Evolutionary conservation across 2,329 filamentous ascomycete species (phyloP), one percentile per base, ranked within the genome.

Genomic region (Periconia sp.): DNA sequence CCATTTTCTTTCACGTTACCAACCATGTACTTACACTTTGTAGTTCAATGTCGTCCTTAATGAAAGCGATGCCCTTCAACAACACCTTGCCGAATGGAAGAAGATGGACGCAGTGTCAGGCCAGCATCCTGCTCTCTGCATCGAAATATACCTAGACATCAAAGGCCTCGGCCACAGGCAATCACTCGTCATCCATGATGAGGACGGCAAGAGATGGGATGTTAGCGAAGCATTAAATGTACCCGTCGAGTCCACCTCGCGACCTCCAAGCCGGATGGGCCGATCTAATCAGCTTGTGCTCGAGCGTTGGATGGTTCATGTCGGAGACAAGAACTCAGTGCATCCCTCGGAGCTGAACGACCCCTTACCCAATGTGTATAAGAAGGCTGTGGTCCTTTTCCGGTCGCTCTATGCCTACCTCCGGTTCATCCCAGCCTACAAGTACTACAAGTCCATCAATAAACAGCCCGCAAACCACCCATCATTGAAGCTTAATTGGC

Each of bases 41-140:
- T 33, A 97, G 94, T 99, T 96, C 73, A 95, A 96, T 76, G 85
- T 96, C 57, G 88, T 96, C 56, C 86, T 96, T 31, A 88, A 95
- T 59, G 94, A 99, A 59, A 92, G 92, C 51, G 89, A 96, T 63
- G 85, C 88, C 48, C 91, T 96, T 63, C 79, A 82, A 60, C 87
- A 95, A 54, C 88, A 94, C 53, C 80, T 97, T 50, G 80, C 81
- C 57, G 78, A 83, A 44, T 99, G 92, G 92, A 92, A 86, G 70
- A 81, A 77, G 32, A 88, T 88, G 64, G 88, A 92, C 66, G 83
- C 87, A 46, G 81, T 87, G 51, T 84, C 89, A 36, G 86, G 87
- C 59, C 84, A 82, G 46, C 94, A 94, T 24, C 87, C 88, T 25
- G 86, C 91, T 3, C 77, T 99, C 66, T 82, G 95, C 54, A 89